Evolutionary conservation across 805 yeast species (phyloP).

Genomic region (Saccharomyces mikatae): DNA sequence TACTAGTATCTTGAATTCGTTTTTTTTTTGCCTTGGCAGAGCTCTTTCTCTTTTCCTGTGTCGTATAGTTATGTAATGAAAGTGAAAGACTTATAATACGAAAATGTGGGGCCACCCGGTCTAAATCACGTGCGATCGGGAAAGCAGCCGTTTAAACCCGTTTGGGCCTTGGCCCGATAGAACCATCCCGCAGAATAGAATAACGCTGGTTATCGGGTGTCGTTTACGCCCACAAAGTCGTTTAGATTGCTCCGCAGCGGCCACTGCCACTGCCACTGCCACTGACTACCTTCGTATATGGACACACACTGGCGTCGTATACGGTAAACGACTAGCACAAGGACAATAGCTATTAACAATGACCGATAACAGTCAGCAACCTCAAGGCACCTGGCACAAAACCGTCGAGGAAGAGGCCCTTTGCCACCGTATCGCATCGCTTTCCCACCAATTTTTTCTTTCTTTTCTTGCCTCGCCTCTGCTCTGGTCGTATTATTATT

Average conservation of each 20-base stretch:
- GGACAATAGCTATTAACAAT: background rate
- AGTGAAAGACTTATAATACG: background rate
- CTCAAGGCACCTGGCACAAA: background rate
- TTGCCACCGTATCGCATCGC: background rate
- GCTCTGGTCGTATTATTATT: slow-evolving; percentile 1
- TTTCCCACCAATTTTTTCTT: background rate
- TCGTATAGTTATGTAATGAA: background rate
- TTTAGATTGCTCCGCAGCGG: background rate
- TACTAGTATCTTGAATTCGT: background rate
- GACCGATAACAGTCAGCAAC: background rate
- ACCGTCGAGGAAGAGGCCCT: background rate
- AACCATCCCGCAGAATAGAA: background rate
- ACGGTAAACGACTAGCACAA: background rate
- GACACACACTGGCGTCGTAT: background rate
- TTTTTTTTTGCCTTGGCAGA: background rate
- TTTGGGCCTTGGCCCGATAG: background rate
- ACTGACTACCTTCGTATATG: background rate
- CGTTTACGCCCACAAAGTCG: background rate
- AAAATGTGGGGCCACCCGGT: background rate
- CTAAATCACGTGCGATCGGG: background rate
- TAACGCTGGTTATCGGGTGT: background rate
- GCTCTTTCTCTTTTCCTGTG: background rate
- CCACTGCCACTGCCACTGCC: background rate
- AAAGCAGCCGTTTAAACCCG: background rate
- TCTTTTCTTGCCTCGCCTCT: background rate